Evolutionary conservation across 108 stramenopile genomes (phyloP).

Genomic region (Poteriospumella lacustris): DNA sequence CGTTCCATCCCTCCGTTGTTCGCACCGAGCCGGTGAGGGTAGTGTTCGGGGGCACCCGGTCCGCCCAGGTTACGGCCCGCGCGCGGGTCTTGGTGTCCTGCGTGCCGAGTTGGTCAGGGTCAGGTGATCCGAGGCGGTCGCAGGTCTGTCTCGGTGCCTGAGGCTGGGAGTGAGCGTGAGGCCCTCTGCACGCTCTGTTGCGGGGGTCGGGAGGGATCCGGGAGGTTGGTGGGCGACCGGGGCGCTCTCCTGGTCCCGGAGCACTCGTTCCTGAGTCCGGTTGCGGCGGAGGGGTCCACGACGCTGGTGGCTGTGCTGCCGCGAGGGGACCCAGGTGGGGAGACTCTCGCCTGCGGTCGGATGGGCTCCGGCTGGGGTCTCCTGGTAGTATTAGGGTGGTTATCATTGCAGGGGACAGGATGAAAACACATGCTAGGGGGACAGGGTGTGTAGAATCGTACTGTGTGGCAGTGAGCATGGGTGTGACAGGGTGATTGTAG

Average conservation of each 20-base stretch:
- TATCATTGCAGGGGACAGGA: slow-evolving; percentile 6
- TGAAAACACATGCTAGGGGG: neutral
- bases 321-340: neutral
- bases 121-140: too few species aligned
- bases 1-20: too few species aligned
- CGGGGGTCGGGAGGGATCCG: too few species aligned
- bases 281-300: neutral
- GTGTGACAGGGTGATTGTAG: neutral
- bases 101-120: too few species aligned
- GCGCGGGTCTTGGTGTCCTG: too few species aligned
- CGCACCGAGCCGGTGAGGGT: too few species aligned
- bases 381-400: neutral
- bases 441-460: neutral
- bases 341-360: too few species aligned
- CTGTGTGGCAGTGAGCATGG: neutral
- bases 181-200: too few species aligned
- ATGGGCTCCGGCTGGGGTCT: neutral
- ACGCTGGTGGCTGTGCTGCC: neutral
- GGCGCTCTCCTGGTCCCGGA: neutral
- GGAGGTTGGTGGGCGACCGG: neutral
- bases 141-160: too few species aligned
- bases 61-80: too few species aligned
- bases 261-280: neutral
- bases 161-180: too few species aligned
- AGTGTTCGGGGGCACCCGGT: too few species aligned